phyloP scores from a whole-genome alignment of 192 early-diverging fungal genomes.

The Oehlia diaphana region DNA sequence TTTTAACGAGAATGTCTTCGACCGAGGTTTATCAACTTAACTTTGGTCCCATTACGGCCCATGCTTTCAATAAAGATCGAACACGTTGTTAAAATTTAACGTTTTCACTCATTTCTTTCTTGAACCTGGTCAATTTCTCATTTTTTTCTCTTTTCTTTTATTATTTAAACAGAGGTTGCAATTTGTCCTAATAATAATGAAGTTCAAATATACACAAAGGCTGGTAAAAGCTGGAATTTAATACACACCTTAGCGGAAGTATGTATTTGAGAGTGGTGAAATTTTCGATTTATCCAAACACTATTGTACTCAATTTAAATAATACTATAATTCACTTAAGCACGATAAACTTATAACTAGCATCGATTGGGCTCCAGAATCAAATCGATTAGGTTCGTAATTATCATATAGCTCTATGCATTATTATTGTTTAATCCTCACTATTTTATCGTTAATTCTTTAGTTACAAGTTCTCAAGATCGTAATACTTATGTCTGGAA shows the following conservation, averaged over 20 bases:
- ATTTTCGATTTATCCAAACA: background rate
- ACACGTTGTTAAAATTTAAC: conserved; percentile 58
- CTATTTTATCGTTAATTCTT: background rate
- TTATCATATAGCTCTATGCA: background rate
- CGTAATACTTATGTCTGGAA: conserved; percentile 99
- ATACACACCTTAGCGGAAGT: conserved; percentile 74
- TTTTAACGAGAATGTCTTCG: conserved; percentile 39
- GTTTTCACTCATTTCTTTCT: background rate
- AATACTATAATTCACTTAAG: conserved; percentile 35
- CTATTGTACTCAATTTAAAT: background rate
- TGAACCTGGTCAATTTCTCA: background rate
- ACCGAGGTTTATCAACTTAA: conserved; percentile 62
- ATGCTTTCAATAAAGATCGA: conserved; percentile 89
- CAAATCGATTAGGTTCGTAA: conserved; percentile 71
- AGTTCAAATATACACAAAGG: conserved; percentile 83
- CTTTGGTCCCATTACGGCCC: conserved; percentile 83
- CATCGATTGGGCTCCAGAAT: conserved; percentile 93
- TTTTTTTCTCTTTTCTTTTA: background rate
- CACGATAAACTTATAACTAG: conserved; percentile 95
- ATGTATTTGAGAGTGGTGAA: conserved; percentile 7
- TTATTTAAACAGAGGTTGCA: conserved; percentile 77
- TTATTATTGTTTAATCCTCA: background rate
- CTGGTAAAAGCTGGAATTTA: conserved; percentile 60
- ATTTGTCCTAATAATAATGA: conserved; percentile 88
- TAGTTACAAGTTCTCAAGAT: conserved; percentile 96